phyloP scores from a whole-genome alignment of 306 rosid genomes.

The Rosa chinensis region DNA sequence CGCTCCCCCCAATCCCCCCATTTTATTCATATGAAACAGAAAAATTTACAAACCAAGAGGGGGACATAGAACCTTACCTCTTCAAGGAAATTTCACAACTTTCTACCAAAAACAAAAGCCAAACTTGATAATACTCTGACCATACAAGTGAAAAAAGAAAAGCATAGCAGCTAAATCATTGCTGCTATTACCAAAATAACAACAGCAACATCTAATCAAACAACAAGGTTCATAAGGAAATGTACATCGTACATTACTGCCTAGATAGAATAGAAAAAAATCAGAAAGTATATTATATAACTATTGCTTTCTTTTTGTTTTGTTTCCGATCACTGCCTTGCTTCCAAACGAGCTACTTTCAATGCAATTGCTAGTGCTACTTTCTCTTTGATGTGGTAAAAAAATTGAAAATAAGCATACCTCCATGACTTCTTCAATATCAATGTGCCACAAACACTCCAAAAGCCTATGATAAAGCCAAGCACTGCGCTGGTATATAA shows the following conservation, averaged over 20 bases:
- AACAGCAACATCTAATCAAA: neutral
- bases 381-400: neutral
- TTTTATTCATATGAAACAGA: neutral
- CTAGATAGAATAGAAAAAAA: neutral
- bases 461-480: neutral
- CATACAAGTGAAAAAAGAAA: neutral
- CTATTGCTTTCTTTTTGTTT: neutral
- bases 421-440: conserved; percentile 5
- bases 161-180: neutral
- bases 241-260: neutral
- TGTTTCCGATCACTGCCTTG: neutral
- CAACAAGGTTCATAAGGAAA: too few species aligned
- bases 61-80: conserved; percentile 2
- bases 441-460: neutral
- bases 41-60: neutral
- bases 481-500: neutral
- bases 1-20: neutral
- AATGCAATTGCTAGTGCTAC: neutral
- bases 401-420: conserved; percentile 9
- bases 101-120: neutral
- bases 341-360: neutral
- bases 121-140: neutral
- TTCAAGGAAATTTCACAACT: neutral
- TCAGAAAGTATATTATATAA: too few species aligned
- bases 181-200: neutral